Evolutionary conservation across 1,139 yeast species (phyloP), one percentile per base, ranked within the genome.

Genomic region (Candida labiduridarum): DNA sequence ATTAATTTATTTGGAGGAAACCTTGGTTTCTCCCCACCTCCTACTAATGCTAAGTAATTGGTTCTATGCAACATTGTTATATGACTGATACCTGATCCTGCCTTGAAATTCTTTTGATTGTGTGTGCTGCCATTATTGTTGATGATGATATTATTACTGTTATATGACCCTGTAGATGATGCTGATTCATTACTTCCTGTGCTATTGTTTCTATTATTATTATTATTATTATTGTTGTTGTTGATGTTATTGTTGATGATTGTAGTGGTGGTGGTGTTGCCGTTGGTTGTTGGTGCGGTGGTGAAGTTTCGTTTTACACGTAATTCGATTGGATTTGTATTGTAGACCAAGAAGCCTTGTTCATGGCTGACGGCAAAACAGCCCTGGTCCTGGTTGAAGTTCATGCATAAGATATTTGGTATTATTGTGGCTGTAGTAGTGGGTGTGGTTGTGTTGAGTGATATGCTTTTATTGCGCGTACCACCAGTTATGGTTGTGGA

Each of bases 321-420:
- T 56, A 85, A 70, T 56, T 89, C 96, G 69, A 91, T 76, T 6
- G 98, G 98, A 63, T 89, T 91, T 5, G 96, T 80, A 63, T 87
- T 88, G 73, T 84, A 92, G n/a, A 92, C 96, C 49, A 85, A 72
- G 65, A 92, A 90, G 27, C 97, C 97, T 47, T 76, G 69, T 56
- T 89, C 92, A 58, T 86, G 87, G 47, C 95, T 89, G 31, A 89
- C 75, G 22, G 96, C 89, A 69, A 92, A 91, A 64, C 97, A 91
- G 44, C 91, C 89, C 61, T 85, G 89, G 68, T 91, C 96, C 68
- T 90, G 96, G 68, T 92, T 92, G 73, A 91, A 91, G 31, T 83
- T 71, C 14, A 86, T 83, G 54, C 83, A 78, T 25, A 86, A 71
- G 38, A 87, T 74, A 56, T 49, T 2, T 63, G 59, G 11, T 60